Evolutionary conservation across 768 basidiomycete species (phyloP).

Genomic region (Pulveroboletus sp.): DNA sequence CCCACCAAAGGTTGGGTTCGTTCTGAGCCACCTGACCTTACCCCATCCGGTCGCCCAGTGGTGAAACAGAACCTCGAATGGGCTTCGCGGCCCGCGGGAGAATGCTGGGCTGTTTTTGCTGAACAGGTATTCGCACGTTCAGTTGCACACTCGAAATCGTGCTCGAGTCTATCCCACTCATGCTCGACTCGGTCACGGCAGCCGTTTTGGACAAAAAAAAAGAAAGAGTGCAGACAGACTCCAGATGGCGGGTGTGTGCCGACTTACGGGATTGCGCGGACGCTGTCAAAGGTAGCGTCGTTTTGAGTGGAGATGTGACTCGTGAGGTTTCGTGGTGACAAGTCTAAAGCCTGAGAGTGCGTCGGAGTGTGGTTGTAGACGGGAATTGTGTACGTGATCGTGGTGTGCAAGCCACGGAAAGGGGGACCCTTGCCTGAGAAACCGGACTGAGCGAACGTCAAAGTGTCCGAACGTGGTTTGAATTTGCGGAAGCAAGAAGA

Average conservation of each 20-base stretch:
- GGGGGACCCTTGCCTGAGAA: slow-evolving; percentile 24
- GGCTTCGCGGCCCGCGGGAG: slow-evolving; percentile 1
- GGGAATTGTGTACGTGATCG: slow-evolving; percentile 27
- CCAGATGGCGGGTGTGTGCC: slow-evolving; percentile 9
- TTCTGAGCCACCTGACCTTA: slow-evolving; percentile 1
- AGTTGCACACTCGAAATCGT: slow-evolving; percentile 9
- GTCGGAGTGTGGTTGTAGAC: background rate
- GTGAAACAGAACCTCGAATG: slow-evolving; percentile 16
- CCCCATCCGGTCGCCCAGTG: slow-evolving; percentile 4
- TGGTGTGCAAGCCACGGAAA: slow-evolving; percentile 14
- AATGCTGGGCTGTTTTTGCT: background rate
- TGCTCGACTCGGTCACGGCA: slow-evolving; percentile 12
- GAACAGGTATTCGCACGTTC: slow-evolving; percentile 10
- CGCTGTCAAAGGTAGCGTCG: slow-evolving; percentile 21
- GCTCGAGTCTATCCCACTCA: slow-evolving; percentile 9
- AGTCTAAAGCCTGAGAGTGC: slow-evolving; percentile 26
- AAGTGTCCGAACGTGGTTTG: slow-evolving; percentile 10
- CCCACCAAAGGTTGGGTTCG: background rate
- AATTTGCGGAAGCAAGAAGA: slow-evolving; percentile 4
- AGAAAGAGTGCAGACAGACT: slow-evolving; percentile 9
- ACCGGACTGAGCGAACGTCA: background rate
- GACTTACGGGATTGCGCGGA: slow-evolving; percentile 10
- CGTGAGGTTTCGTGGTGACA: slow-evolving; percentile 7
- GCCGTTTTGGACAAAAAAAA: background rate
- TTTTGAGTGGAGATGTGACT: slow-evolving; percentile 8